Base-by-base conservation (phyloP, 1,284 basidiomycete genomes). In the Marasmius fiardii region DNA sequence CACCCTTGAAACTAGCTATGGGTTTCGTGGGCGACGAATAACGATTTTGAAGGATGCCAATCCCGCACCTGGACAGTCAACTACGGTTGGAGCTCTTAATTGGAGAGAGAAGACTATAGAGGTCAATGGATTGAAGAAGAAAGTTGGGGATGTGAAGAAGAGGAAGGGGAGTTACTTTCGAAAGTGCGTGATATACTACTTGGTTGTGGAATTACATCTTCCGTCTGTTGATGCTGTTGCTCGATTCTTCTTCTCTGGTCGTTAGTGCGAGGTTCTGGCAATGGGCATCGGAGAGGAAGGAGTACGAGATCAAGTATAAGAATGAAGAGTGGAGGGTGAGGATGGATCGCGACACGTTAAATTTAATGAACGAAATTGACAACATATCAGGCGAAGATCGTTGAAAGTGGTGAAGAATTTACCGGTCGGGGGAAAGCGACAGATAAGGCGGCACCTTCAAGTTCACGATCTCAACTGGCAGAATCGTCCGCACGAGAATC, bases 31-130 rank as follows among this genome's bases (percentile, higher is more conserved):
- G 5, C 70, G 75, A 6, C 73, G 71, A 47, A 62, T 71, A 24
- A 79, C 78, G 0, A 60, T 76, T 21, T 64, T 80, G 41, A 66
- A 67, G 56, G 78, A 80, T 55, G 68, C 68, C 41, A 79, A 80
- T 58, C 77, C 78, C 6, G 63, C 66, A 0, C 63, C 63, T 4
- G 70, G 69, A 5, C 35, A 26, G 2, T n/a, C 21, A 21, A 7
- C 21, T 0, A 64, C 68, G 18, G 77, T 76, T 4, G 78, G 75
- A 1, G 69, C 68, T 5, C 77, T 80, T 43, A 68, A 77, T 57
- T 80, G 78, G 78, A 68, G 67, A 50, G 74, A 78, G 43, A 75
- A 75, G 62, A 64, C 64, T 12, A 69, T 80, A 20, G 77, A 79
- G 61, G 65, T 79, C 8, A 60, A 65, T 44, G 77, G 77, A 0